phyloP scores from a whole-genome alignment of 306 rosid species.

The Rosa multiflora region DNA sequence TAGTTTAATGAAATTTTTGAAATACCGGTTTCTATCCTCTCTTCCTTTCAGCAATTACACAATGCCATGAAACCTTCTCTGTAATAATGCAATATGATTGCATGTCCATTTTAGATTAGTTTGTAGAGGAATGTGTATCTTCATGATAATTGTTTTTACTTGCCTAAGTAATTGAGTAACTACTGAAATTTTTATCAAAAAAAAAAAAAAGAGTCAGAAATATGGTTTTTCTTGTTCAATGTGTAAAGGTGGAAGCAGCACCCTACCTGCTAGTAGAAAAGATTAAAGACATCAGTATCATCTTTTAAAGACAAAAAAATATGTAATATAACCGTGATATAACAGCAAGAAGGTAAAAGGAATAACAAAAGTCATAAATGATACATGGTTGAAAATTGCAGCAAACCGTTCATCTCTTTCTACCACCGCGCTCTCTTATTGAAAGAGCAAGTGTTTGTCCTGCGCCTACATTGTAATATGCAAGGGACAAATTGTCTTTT shows the following conservation, averaged over 20 bases:
- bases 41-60: no score
- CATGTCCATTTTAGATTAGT: no score
- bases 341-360: slow-evolving; percentile 22
- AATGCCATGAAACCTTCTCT: no score
- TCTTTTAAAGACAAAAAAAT: slow-evolving; percentile 11
- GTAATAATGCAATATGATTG: slow-evolving; percentile 18
- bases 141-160: no score
- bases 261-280: slow-evolving; percentile 41
- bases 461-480: slow-evolving; percentile 76
- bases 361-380: slow-evolving; percentile 20
- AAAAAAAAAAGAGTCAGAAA: not conserved
- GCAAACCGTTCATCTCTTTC: slow-evolving; percentile 74
- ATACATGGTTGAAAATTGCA: slow-evolving; percentile 36
- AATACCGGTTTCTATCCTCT: no score
- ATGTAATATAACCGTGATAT: not conserved
- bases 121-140: no score
- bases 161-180: no score
- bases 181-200: no score
- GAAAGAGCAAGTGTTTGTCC: slow-evolving; percentile 68
- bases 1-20: no score
- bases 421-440: slow-evolving; percentile 94
- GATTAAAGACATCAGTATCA: slow-evolving; percentile 29
- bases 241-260: slow-evolving; percentile 25
- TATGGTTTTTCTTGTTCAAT: not conserved
- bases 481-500: slow-evolving; percentile 91